These are phyloP conservation scores for Arachis hypogaea DNA, from an alignment of 306 rosid species.

Conservation along the genomic window DNA sequence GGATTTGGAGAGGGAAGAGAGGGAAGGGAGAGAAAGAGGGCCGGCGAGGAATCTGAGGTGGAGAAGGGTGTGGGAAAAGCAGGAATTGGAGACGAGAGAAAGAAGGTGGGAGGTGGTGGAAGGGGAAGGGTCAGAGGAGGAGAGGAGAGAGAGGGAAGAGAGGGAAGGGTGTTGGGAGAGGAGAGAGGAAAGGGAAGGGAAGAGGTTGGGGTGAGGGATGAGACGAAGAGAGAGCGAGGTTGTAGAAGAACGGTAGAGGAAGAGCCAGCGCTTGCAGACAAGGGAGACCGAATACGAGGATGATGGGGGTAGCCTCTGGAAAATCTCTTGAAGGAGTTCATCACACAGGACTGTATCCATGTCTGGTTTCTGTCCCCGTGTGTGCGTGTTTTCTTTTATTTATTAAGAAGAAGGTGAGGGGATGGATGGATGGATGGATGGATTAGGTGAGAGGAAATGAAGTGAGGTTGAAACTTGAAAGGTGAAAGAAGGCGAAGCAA, in stretches of 20 bases:
- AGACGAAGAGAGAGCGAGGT: constrained; percentile 71
- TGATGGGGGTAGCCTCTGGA: constrained; percentile 63
- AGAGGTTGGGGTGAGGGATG: constrained; percentile 19
- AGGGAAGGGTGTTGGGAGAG: constrained; percentile 68
- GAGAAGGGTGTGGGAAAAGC: constrained; percentile 46
- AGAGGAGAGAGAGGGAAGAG: constrained; percentile 55
- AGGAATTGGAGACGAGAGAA: constrained; percentile 46
- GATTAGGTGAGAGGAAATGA: constrained; percentile 44
- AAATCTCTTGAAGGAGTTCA: constrained; percentile 78
- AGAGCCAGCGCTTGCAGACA: constrained; percentile 90
- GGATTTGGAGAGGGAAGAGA: constrained; percentile 62
- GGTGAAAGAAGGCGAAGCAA: neutral
- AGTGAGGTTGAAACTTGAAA: constrained; percentile 37
- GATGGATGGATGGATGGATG: neutral
- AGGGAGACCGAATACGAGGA: constrained; percentile 61
- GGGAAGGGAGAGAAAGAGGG: constrained; percentile 65
- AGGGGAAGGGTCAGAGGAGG: constrained; percentile 44
- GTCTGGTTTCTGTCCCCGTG: neutral
- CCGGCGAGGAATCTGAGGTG: constrained; percentile 52
- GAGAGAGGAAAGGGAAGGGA: constrained; percentile 53
- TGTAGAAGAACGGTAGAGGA: constrained; percentile 66
- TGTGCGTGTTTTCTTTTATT: neutral
- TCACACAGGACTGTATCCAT: constrained; percentile 72
- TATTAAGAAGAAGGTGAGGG: neutral
- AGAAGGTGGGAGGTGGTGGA: constrained; percentile 49